Evolutionary conservation across 129 eudicot genomes (phyloP), one percentile per base, ranked within the genome.

Genomic region (Mikania micrantha): DNA sequence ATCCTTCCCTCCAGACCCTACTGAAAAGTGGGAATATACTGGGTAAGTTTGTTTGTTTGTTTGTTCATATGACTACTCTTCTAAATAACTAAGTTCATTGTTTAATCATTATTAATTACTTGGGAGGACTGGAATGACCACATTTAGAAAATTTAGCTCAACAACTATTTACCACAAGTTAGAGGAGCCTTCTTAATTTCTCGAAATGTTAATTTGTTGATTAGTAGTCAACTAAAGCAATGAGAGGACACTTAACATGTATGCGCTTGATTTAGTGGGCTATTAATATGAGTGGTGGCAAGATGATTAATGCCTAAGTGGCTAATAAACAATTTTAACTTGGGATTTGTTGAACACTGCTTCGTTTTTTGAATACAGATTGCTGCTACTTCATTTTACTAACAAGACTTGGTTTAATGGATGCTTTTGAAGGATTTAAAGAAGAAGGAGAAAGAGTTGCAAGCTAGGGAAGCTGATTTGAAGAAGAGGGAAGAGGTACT

Each of bases 381-480:
- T n/a, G 22, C 39, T 54, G 24, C 25, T 9, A 40, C 16, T 27
- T 74, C 9, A 15, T 32, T 40, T 56, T 24, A 58, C 21, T 22
- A 67, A 67, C 21, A 2, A 47, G 20, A 42, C 15, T 67, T 75
- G 16, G 42, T 44, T 68, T 67, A 57, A 20, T 62, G 40, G 40
- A 66, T 58, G 25, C 12, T 57, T 78, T 48, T 80, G 42, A 74
- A 91, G 97, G 96, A 88, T 79, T 44, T 79, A 77, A 88, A 76
- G 64, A 81, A 66, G 81, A 88, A 67, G 71, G 96, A 91, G 79
- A 81, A 82, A 69, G 96, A 91, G 34, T 83, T 88, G 48, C 86
- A 81, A 75, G 94, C 90, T 63, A 81, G 77, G 79, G 97, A 87
- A 83, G 85, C 86, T 70, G 96, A 88, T 64, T 41, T 92, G 77